Conservation (phyloP, 78 protist species). For the Dictyostelium intermedium region DNA sequence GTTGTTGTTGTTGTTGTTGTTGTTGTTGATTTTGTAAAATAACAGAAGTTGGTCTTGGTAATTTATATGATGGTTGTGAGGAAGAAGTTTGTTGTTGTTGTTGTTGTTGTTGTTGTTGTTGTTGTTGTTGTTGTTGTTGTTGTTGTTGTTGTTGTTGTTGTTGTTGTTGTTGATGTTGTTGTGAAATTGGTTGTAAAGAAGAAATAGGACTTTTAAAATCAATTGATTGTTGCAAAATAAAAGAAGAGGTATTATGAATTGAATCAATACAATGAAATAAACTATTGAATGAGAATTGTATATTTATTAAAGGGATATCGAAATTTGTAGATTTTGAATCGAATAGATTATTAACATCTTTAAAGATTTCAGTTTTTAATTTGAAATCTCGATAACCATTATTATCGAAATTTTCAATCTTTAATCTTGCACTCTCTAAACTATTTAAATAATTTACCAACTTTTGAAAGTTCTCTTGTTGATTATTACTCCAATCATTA, state of each 20-base stretch:
- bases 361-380: not conserved
- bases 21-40: not conserved
- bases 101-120: not conserved
- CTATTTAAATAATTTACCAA: not conserved
- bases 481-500: not conserved
- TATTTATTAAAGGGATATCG: constrained; percentile 18
- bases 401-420: not conserved
- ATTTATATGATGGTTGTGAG: not conserved
- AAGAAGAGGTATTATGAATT: not conserved
- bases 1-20: not conserved
- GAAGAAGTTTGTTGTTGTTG: not conserved
- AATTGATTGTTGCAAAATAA: not conserved
- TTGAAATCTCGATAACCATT: not conserved
- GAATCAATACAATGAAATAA: not conserved
- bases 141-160: not conserved
- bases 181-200: not conserved
- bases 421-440: not conserved
- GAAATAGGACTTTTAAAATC: not conserved
- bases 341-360: not conserved
- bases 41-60: not conserved
- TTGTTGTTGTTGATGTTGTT: not conserved
- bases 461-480: not conserved
- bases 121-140: not conserved
- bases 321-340: not conserved
- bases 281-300: not conserved